These are phyloP conservation scores for Calonectria henricotiae DNA, from an alignment of 2,329 filamentous ascomycete genomes.

Conservation along the genomic window DNA sequence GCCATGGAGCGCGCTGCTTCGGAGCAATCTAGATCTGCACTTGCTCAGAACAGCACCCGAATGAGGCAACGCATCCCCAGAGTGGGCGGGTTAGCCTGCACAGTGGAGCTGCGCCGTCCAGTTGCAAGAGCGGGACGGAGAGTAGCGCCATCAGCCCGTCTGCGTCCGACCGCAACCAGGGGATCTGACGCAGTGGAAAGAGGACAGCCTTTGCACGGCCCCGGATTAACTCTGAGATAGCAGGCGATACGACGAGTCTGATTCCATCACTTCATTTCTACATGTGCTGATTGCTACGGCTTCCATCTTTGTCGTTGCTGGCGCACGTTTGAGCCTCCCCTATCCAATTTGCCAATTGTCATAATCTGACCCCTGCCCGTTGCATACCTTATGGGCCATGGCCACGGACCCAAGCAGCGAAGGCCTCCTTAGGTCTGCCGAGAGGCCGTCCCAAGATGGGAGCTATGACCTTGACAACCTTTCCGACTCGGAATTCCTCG, in stretches of 20 bases:
- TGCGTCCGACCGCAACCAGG: constrained; percentile 24
- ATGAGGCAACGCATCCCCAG: constrained; percentile 25
- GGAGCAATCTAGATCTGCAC: constrained; percentile 17
- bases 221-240: constrained; percentile 20
- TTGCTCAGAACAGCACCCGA: constrained; percentile 9
- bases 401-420: constrained; percentile 55
- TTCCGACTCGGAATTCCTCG: constrained; percentile 55
- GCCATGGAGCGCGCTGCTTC: not conserved
- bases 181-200: constrained; percentile 14
- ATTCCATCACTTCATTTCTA: constrained; percentile 8
- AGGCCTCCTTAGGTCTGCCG: constrained; percentile 52
- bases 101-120: constrained; percentile 22
- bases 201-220: constrained; percentile 17
- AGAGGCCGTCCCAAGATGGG: constrained; percentile 46
- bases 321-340: not conserved
- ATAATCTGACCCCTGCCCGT: not conserved
- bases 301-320: not conserved
- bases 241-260: constrained; percentile 20
- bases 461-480: constrained; percentile 49
- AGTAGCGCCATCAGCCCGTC: constrained; percentile 20
- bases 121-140: constrained; percentile 18
- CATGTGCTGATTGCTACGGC: not conserved
- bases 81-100: constrained; percentile 2
- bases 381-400: constrained; percentile 31
- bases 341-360: not conserved